Conservation (phyloP, 1,284 basidiomycete genomes). For the Malassezia globosa region DNA sequence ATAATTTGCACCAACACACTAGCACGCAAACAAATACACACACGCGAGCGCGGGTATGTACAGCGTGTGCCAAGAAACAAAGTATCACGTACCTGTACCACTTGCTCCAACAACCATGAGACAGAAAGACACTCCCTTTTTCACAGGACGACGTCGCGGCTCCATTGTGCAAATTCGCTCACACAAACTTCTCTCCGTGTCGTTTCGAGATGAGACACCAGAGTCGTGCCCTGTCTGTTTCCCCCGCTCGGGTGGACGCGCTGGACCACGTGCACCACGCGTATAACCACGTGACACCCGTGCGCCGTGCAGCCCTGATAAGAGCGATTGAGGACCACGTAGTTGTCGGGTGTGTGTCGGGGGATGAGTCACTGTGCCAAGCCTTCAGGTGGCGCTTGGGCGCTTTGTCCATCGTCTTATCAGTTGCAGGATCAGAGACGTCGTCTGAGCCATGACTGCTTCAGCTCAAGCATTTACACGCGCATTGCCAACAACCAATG, state of each 20-base stretch:
- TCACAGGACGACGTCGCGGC: conserved; percentile 39
- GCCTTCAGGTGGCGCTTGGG: conserved; percentile 1
- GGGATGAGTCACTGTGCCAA: background rate
- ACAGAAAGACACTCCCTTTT: conserved; percentile 48
- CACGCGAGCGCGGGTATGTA: no score
- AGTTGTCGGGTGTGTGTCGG: background rate
- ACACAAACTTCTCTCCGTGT: no score
- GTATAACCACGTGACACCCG: conserved; percentile 9
- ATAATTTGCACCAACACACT: no score
- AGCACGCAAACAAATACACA: background rate
- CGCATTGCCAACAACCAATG: background rate
- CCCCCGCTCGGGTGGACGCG: background rate
- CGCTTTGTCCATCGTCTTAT: no score
- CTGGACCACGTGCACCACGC: conserved; percentile 10
- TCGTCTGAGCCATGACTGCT: no score
- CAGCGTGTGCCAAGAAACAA: no score
- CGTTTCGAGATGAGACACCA: no score
- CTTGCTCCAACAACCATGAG: conserved; percentile 47
- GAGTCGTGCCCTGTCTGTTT: no score
- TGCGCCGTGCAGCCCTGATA: background rate
- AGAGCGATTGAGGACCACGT: no score
- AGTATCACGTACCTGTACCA: conserved; percentile 34
- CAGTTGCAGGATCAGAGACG: no score
- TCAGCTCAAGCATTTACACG: conserved; percentile 13
- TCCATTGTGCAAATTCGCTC: no score